Evolutionary conservation across 2,329 filamentous ascomycete genomes (phyloP).

Genomic region (Aspergillus sojae): DNA sequence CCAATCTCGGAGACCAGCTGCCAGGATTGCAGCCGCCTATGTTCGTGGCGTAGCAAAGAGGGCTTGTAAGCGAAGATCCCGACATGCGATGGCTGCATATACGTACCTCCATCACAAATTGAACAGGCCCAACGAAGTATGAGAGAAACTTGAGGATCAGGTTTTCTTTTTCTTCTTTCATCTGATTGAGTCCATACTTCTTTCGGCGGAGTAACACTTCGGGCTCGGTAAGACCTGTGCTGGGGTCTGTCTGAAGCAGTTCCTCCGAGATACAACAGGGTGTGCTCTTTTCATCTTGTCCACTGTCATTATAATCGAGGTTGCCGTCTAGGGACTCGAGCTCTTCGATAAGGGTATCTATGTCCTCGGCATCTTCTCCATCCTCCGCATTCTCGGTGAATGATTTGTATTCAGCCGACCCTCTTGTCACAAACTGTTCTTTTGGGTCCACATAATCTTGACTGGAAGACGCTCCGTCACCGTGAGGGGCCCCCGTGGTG

Average conservation of each 20-base stretch:
- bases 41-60: neutral
- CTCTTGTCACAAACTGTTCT: neutral
- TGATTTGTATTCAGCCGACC: neutral
- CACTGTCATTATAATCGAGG: slow-evolving; percentile 63
- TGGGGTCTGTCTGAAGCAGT: slow-evolving; percentile 74
- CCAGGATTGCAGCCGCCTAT: slow-evolving; percentile 73
- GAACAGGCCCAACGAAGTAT: slow-evolving; percentile 86
- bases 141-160: slow-evolving; percentile 76
- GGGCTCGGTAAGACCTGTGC: slow-evolving; percentile 69
- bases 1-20: slow-evolving; percentile 84
- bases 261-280: slow-evolving; percentile 69
- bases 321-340: slow-evolving; percentile 75
- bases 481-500: neutral
- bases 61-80: neutral
- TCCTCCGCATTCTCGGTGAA: slow-evolving; percentile 38
- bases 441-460: neutral
- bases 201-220: slow-evolving; percentile 67
- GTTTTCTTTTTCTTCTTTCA: slow-evolving; percentile 91
- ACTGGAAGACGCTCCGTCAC: neutral
- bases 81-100: slow-evolving; percentile 13
- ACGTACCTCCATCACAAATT: slow-evolving; percentile 88
- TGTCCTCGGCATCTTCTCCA: slow-evolving; percentile 79
- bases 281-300: slow-evolving; percentile 56
- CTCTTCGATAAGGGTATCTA: slow-evolving; percentile 84
- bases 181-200: slow-evolving; percentile 82